A percentile compares a stretch with the other conserved stretches of the same genome.
Conservation (phyloP, 2,329 filamentous ascomycete species). For the Sarocladium brachiariae region DNA sequence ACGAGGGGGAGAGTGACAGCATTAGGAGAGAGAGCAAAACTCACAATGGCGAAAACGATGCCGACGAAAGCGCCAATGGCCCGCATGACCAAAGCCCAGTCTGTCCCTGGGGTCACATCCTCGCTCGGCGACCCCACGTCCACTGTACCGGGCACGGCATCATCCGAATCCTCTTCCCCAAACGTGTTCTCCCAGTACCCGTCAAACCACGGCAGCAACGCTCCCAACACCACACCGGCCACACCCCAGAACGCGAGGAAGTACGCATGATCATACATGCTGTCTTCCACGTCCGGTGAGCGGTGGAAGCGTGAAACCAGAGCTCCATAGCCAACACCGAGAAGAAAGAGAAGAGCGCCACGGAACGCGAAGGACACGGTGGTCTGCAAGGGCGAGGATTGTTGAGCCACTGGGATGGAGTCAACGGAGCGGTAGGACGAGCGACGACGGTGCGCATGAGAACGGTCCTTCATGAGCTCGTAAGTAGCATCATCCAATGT, state of each 20-base stretch:
- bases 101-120: slow-evolving; percentile 41
- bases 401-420: slow-evolving; percentile 14
- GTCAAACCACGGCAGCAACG: slow-evolving; percentile 79
- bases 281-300: background rate
- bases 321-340: slow-evolving; percentile 77
- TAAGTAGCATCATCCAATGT: slow-evolving; percentile 38
- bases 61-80: slow-evolving; percentile 55
- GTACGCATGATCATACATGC: background rate
- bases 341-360: slow-evolving; percentile 61
- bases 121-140: slow-evolving; percentile 15
- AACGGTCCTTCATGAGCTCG: slow-evolving; percentile 35
- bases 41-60: slow-evolving; percentile 57
- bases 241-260: slow-evolving; percentile 70
- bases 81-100: slow-evolving; percentile 64
- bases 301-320: slow-evolving; percentile 70
- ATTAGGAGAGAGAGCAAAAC: background rate
- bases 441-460: slow-evolving; percentile 26
- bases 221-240: slow-evolving; percentile 70
- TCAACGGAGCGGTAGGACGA: slow-evolving; percentile 27
- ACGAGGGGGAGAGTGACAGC: too few species aligned
- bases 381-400: slow-evolving; percentile 9
- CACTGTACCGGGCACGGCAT: slow-evolving; percentile 22
- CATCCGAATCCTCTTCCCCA: slow-evolving; percentile 27
- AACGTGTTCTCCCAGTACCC: slow-evolving; percentile 57
- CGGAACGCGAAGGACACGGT: slow-evolving; percentile 49